Base-by-base conservation (phyloP, 331 rosid species). In the Rosa hybrid region DNA sequence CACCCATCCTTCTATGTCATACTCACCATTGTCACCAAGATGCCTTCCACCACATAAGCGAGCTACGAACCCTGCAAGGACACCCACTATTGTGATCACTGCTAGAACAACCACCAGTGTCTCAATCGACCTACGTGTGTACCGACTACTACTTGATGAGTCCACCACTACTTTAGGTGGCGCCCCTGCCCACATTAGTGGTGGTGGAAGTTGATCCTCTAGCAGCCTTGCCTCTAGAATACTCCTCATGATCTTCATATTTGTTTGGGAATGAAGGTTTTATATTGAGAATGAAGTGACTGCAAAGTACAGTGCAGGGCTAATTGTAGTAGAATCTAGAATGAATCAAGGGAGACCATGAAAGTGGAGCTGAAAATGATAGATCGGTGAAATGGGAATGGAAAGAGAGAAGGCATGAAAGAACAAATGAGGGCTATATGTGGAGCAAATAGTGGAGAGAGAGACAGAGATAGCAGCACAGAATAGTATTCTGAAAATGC, bases 1-100 rank as follows among this genome's bases (percentile, higher is more conserved):
- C 53, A 94, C 88, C 97, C 98, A 94, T 41, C 98, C 96, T 88
- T 94, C 98, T 3, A 94, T 90, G 78, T 92, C 98, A 74, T 86
- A 78, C 85, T 86, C 97, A 1, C 94, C 98, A 68, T 78, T 81
- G 8, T 87, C 89, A 8, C 91, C 92, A 49, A 89, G 84, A 80
- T 93, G 98, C 74, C 94, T 81, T 76, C 97, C 97, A 6, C 97
- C 93, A 73, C 98, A 92, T 7, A 94, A 79, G 21, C 97, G 82
- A 13, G 97, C 97, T 4, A 92, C 20, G 56, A 92, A 86, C 5
- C 98, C 95, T 14, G 97, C 97, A 68, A 92, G 75, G 1, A 92
- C 94, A 68, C 91, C 98, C 0, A 84, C 84, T 45, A 92, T 85
- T 7, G 91, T 91, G 81, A 94, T 94, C 81, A 83, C 94, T 20